These are phyloP conservation scores for Dactylonectria macrodidyma DNA, from an alignment of 2,329 filamentous ascomycete species.

Conservation along the genomic window DNA sequence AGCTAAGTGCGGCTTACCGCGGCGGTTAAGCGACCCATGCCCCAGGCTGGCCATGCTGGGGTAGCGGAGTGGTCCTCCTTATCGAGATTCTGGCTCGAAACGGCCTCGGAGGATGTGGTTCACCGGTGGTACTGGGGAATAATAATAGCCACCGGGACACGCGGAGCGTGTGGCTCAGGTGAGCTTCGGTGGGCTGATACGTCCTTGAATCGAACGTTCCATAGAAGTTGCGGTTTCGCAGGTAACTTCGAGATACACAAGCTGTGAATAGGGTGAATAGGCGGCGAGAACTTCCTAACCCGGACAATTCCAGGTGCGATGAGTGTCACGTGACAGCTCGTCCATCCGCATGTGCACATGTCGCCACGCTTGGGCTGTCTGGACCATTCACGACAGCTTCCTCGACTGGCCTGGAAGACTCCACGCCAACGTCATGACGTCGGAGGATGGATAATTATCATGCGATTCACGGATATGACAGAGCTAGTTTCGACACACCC, in stretches of 20 bases:
- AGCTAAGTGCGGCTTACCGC: constrained; percentile 27
- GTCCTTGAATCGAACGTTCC: constrained; percentile 38
- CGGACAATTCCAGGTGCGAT: not conserved
- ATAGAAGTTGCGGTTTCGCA: constrained; percentile 26
- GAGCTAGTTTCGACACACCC: constrained; percentile 71
- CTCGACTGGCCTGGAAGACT: constrained; percentile 34
- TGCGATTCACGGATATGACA: constrained; percentile 71
- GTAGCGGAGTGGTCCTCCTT: constrained; percentile 34
- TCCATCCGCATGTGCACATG: constrained; percentile 17
- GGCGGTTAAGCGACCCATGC: constrained; percentile 29
- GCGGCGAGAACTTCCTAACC: constrained; percentile 30
- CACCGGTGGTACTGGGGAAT: constrained; percentile 9
- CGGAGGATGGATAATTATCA: constrained; percentile 69
- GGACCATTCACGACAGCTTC: constrained; percentile 38
- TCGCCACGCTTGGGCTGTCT: constrained; percentile 2
- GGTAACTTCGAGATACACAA: constrained; percentile 11
- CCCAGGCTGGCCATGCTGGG: constrained; percentile 22
- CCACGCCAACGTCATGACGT: constrained; percentile 41
- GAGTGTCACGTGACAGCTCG: constrained; percentile 39
- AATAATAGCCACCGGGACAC: constrained; percentile 10
- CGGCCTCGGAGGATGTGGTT: constrained; percentile 23
- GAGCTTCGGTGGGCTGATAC: constrained; percentile 33
- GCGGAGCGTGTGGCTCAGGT: constrained; percentile 31
- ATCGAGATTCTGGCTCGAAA: constrained; percentile 36
- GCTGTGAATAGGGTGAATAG: not conserved